A percentile compares a stretch with the other conserved stretches of the same genome.
These are phyloP conservation scores for Debaryomyces maramus DNA, from an alignment of 805 yeast species.

Conservation along the genomic window DNA sequence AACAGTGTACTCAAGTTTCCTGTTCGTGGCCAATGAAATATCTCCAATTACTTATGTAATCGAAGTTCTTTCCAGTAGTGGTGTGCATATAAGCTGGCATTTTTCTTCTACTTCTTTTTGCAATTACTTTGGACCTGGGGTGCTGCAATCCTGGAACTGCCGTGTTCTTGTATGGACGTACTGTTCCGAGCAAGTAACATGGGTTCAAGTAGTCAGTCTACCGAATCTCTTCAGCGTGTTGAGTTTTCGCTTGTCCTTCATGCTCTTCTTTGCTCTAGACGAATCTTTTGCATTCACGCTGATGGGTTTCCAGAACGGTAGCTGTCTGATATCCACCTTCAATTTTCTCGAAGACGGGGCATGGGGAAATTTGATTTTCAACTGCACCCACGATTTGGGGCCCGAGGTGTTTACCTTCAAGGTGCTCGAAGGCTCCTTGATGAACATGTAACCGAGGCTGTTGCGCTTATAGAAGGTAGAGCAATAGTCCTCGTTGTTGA, in stretches of 20 bases:
- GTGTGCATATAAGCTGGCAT: slow-evolving; percentile 1
- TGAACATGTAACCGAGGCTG: slow-evolving; percentile 34
- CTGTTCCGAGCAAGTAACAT: too few relatives aligned
- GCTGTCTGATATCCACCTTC: slow-evolving; percentile 25
- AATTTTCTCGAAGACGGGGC: slow-evolving; percentile 12
- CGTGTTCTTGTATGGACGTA: too few relatives aligned
- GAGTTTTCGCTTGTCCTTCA: not conserved
- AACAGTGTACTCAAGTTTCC: too few relatives aligned
- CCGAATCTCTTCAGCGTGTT: not conserved
- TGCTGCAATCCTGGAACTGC: too few relatives aligned
- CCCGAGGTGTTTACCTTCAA: slow-evolving; percentile 26
- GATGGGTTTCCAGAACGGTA: slow-evolving; percentile 29
- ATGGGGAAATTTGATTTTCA: slow-evolving; percentile 20
- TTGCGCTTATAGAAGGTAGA: slow-evolving; percentile 37
- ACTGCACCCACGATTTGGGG: slow-evolving; percentile 25
- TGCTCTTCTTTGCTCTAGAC: not conserved
- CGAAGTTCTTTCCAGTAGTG: not conserved
- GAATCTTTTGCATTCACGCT: slow-evolving; percentile 7
- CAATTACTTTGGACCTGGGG: not conserved
- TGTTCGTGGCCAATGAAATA: slow-evolving; percentile 12
- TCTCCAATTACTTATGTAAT: slow-evolving; percentile 12
- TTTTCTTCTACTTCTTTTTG: too few relatives aligned
- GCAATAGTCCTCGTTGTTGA: slow-evolving; percentile 22
- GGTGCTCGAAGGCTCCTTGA: slow-evolving; percentile 30
- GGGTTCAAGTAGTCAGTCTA: not conserved